phyloP scores from a whole-genome alignment of 768 basidiomycete species.

The Cubamyces sp. region DNA sequence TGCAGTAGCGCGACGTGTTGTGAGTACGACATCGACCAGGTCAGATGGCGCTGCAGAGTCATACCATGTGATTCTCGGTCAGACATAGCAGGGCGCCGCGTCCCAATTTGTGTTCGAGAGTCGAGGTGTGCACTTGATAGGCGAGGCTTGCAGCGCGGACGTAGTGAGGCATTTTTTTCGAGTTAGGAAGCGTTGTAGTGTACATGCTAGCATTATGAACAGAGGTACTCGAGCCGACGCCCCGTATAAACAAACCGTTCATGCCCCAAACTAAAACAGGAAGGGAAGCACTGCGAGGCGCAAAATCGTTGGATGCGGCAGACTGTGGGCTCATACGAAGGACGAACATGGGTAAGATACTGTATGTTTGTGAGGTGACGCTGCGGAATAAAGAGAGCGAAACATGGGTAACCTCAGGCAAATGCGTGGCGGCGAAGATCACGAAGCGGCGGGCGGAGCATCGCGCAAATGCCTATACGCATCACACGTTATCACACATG shows the following conservation, averaged over 20 bases:
- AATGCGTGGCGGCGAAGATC: not conserved
- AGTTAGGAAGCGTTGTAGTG: conserved; percentile 17
- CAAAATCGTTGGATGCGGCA: no score
- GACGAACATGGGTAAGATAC: not conserved
- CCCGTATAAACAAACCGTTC: not conserved
- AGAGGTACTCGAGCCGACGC: conserved; percentile 3
- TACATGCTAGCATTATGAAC: conserved; percentile 16
- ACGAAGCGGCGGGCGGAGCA: conserved; percentile 6
- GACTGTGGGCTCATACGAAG: not conserved
- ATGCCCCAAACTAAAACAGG: not conserved
- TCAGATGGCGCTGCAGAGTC: no score
- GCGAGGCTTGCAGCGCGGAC: no score
- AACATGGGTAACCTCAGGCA: not conserved
- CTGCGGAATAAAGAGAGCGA: not conserved
- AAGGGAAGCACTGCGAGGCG: not conserved
- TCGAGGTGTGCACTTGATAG: no score
- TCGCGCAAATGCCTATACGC: conserved; percentile 28
- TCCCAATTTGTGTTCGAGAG: not conserved
- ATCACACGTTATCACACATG: no score
- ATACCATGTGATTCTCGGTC: no score
- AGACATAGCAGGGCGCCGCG: not conserved
- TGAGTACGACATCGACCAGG: no score
- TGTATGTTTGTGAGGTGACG: not conserved
- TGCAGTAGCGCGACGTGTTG: no score
- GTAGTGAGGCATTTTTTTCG: not conserved